phyloP scores from a whole-genome alignment of 2,329 filamentous ascomycete species.

The Madurella mycetomatis region DNA sequence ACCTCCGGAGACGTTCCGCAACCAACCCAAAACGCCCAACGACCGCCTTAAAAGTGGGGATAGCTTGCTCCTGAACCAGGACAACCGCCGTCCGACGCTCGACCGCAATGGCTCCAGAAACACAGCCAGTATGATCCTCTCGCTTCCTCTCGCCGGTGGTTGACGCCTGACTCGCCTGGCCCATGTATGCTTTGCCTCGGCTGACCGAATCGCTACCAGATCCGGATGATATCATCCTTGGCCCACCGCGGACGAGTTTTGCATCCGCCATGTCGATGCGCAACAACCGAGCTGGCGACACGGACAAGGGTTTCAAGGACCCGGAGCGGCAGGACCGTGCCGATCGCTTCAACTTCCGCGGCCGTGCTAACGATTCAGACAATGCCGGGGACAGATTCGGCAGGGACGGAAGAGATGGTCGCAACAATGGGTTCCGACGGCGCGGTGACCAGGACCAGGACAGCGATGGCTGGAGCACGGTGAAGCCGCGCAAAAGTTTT shows the following conservation, averaged over 20 bases:
- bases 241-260: conserved; percentile 78
- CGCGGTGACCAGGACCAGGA: conserved; percentile 56
- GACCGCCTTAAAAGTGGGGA: conserved; percentile 45
- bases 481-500: conserved; percentile 70
- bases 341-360: conserved; percentile 59
- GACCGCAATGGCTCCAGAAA: conserved; percentile 55
- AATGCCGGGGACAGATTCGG: conserved; percentile 37
- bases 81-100: conserved; percentile 47
- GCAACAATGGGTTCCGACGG: conserved; percentile 46
- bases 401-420: conserved; percentile 45
- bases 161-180: neutral
- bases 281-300: conserved; percentile 42
- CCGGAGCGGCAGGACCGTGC: conserved; percentile 48
- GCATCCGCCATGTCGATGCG: conserved; percentile 65
- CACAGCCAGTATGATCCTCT: conserved; percentile 48
- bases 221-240: conserved; percentile 78
- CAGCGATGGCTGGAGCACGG: conserved; percentile 68
- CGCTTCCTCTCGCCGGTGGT: conserved; percentile 15
- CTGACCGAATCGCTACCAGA: conserved; percentile 39
- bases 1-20: conserved; percentile 43
- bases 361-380: conserved; percentile 48
- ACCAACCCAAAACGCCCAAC: conserved; percentile 40
- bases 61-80: conserved; percentile 42
- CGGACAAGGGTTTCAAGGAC: conserved; percentile 51
- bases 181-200: conserved; percentile 7